Evolutionary conservation across 306 rosid species (phyloP).

Genomic region (Dalbergia cultrata): DNA sequence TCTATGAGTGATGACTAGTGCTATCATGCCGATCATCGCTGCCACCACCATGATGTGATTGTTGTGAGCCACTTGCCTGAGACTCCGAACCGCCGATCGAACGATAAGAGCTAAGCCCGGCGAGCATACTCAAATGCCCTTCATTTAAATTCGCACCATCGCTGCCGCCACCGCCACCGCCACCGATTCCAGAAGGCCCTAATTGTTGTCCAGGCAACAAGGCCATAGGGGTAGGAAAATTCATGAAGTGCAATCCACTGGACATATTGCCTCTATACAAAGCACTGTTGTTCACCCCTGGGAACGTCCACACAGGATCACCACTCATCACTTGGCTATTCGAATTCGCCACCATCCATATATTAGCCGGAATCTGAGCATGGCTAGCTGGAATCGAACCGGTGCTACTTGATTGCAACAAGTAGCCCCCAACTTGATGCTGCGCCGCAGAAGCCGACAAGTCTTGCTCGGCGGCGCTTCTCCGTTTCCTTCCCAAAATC

Average conservation of each 20-base stretch:
- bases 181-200: constrained; percentile 19
- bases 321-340: constrained; percentile 82
- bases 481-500: constrained; percentile 63
- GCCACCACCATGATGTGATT: constrained; percentile 53
- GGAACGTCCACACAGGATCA: constrained; percentile 94
- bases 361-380: constrained; percentile 71
- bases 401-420: constrained; percentile 60
- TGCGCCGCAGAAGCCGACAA: constrained; percentile 39
- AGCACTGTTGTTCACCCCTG: constrained; percentile 64
- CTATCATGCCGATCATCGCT: constrained; percentile 65
- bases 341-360: constrained; percentile 80
- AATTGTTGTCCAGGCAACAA: constrained; percentile 70
- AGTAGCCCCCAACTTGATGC: constrained; percentile 70
- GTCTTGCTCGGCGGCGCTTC: constrained; percentile 69
- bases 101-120: constrained; percentile 68
- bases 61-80: constrained; percentile 64
- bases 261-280: constrained; percentile 75
- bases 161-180: not conserved
- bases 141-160: constrained; percentile 51
- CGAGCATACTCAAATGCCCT: constrained; percentile 67
- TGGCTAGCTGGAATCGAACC: constrained; percentile 65
- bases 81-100: constrained; percentile 56
- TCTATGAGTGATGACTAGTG: constrained; percentile 70
- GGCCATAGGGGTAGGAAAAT: constrained; percentile 72
- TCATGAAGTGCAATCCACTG: constrained; percentile 84